Evolutionary conservation across 805 yeast genomes (phyloP), one percentile per base, ranked within the genome.

Genomic region (Ogataea minuta): DNA sequence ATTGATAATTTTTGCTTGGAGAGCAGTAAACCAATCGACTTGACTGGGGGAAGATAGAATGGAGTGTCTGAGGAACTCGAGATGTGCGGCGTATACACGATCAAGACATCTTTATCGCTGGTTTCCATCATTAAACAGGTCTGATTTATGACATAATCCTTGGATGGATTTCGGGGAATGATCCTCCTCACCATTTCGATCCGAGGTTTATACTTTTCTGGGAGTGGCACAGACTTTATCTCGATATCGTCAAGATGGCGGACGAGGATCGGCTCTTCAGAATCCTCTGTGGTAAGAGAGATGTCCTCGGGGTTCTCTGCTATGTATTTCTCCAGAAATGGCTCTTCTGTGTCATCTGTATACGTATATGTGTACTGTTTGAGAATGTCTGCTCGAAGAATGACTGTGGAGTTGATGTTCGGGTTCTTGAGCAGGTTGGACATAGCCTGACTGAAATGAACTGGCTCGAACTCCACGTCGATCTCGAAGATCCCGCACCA

Each of bases 151-250:
- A 86, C 76, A 36, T 75, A 74, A 57, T 90, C 98, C 53, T 86
- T 84, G 56, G 77, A 79, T 0, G 96, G 95, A 54, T 90, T 90
- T 60, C 97, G 70, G 9, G 98, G 98, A n/a, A 90, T 74, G 24
- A 90, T 79, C 50, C 95, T 70, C 49, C 97, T 74, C n/a, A 88
- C 86, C 32, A 84, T 64, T 49, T 80, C 79, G 14, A 61, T 57
- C 30, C 67, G 66, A 13, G 71, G 70, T 41, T 54, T 59, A 39
- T 52, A 65, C 17, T 34, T 50, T 2, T 39, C 10, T 9, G 41
- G 44, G n/a, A 55, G 48, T 9, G 71, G 70, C 34, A 60, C 67
- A 4, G 50, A 26, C 33, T 64, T 64, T 5, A 74, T 50, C 4
- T 63, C 66, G 2, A 69, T 42, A 47, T 77, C 83, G 17, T 66